These are phyloP conservation scores for Paramyrothecium sp. DNA, from an alignment of 2,329 filamentous ascomycete species.

Conservation along the genomic window DNA sequence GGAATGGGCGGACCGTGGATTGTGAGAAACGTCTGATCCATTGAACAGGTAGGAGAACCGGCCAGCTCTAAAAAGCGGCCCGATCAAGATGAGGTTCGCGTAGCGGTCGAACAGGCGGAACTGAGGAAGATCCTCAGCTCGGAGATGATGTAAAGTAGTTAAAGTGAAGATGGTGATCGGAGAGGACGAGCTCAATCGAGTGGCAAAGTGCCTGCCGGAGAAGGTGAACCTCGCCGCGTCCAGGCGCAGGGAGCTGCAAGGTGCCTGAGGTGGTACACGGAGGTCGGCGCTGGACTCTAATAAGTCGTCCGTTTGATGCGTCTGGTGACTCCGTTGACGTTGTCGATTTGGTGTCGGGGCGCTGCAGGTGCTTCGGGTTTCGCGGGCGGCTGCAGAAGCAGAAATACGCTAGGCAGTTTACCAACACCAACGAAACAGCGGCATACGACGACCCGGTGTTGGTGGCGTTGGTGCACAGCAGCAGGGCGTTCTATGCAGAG, in stretches of 20 bases:
- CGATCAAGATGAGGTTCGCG: slow-evolving; percentile 11
- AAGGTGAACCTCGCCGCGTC: neutral
- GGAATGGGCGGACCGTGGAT: slow-evolving; percentile 69
- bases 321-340: neutral
- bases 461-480: neutral
- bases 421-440: neutral
- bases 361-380: neutral
- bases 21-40: slow-evolving; percentile 89
- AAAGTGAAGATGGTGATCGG: neutral
- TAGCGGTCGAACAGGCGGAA: neutral
- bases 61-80: slow-evolving; percentile 2
- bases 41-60: slow-evolving; percentile 28
- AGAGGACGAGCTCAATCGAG: neutral
- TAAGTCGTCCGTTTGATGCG: neutral
- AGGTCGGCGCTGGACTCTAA: neutral
- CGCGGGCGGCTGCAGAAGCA: neutral
- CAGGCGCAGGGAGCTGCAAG: neutral
- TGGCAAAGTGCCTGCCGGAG: neutral
- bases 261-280: neutral
- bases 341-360: neutral
- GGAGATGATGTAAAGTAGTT: neutral
- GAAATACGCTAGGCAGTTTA: neutral
- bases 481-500: neutral
- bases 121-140: neutral
- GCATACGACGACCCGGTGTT: neutral